Conservation (phyloP, 208 protist species). For the Leishmania mexicana region DNA sequence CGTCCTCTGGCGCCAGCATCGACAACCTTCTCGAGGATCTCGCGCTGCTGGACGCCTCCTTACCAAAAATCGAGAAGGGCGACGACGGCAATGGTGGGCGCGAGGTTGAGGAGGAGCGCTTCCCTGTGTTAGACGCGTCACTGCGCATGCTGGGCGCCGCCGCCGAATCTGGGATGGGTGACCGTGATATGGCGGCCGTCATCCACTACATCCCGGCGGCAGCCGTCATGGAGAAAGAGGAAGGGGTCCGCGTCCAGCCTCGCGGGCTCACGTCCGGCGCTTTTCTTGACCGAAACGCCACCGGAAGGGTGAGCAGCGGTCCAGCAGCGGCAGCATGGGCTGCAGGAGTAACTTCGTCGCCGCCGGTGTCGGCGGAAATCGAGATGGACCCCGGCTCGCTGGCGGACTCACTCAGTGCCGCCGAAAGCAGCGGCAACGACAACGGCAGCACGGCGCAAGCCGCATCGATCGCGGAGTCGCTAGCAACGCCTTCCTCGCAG, state of each 20-base stretch:
- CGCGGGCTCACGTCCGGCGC: conserved; percentile 17
- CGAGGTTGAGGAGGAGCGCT: conserved; percentile 59
- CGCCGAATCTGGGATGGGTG: conserved; percentile 69
- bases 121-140: conserved; percentile 76
- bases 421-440: conserved; percentile 1
- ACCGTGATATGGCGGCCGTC: conserved; percentile 75
- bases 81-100: not conserved
- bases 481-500: not conserved
- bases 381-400: conserved; percentile 12
- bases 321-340: not conserved
- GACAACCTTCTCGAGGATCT: conserved; percentile 76
- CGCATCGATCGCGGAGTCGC: not conserved
- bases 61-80: conserved; percentile 31
- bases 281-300: conserved; percentile 1
- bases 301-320: not conserved
- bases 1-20: conserved; percentile 56
- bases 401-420: conserved; percentile 6
- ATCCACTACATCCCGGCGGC: conserved; percentile 85
- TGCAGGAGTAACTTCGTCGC: not conserved
- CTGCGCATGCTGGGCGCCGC: conserved; percentile 76
- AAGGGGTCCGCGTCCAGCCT: conserved; percentile 17
- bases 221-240: conserved; percentile 49
- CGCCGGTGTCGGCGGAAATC: not conserved
- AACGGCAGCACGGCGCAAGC: not conserved
- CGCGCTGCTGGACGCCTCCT: conserved; percentile 60